Evolutionary conservation across 768 basidiomycete genomes (phyloP).

Genomic region (Nidularia pulvinata): DNA sequence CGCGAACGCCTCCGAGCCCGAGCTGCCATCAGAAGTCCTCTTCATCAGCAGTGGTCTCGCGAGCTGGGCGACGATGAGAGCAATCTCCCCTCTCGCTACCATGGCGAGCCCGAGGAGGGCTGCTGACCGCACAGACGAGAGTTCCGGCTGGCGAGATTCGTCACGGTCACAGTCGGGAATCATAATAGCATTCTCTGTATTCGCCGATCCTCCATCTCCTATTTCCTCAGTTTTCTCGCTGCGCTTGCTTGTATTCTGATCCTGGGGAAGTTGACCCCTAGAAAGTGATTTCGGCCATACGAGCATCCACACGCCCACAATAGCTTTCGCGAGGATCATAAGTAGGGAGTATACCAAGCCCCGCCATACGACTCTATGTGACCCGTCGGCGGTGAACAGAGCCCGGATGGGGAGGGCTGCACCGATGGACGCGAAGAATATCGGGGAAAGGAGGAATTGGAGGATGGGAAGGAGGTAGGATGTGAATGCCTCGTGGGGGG

Average conservation of each 20-base stretch:
- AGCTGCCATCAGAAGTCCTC: constrained; percentile 7
- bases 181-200: neutral
- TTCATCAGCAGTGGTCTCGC: constrained; percentile 25
- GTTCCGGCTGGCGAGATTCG: neutral
- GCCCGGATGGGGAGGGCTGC: constrained; percentile 47
- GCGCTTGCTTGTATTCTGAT: neutral
- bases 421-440: constrained; percentile 73
- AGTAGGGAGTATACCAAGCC: constrained; percentile 57
- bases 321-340: constrained; percentile 54
- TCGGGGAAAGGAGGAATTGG: constrained; percentile 46
- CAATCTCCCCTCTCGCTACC: constrained; percentile 71
- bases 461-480: constrained; percentile 33
- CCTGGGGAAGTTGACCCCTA: neutral
- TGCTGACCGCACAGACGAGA: neutral
- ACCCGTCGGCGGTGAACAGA: constrained; percentile 35
- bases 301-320: constrained; percentile 44
- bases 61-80: constrained; percentile 58
- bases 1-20: constrained; percentile 43
- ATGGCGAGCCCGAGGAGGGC: constrained; percentile 55
- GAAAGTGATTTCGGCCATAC: constrained; percentile 21
- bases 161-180: neutral
- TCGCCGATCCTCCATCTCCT: neutral
- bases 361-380: constrained; percentile 41
- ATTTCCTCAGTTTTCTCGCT: neutral
- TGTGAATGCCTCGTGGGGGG: constrained; percentile 25